Base-by-base conservation (phyloP, 2,329 filamentous ascomycete species). In the Aureobasidium zeae region DNA sequence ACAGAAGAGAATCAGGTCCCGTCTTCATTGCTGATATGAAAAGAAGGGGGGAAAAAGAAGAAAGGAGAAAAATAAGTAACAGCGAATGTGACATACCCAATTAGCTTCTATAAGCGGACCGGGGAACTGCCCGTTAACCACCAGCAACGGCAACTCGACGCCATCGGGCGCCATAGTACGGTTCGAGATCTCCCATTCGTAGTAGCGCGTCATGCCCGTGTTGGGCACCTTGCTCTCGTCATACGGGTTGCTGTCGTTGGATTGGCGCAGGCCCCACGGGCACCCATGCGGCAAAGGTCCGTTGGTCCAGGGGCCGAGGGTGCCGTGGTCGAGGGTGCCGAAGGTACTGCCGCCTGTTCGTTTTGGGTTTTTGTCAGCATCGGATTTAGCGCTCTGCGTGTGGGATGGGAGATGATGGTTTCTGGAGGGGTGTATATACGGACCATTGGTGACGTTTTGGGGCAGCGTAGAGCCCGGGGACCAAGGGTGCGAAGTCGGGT, bases 21-120 rank as follows among this genome's bases (percentile, higher is more conserved):
- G n/a, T n/a, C n/a, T n/a, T n/a, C n/a, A n/a, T n/a, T n/a, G n/a
- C n/a, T n/a, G n/a, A n/a, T n/a, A n/a, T n/a, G n/a, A n/a, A n/a
- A n/a, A n/a, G n/a, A n/a, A n/a, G n/a, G n/a, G n/a, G n/a, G n/a
- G n/a, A 26, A 2, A 33, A 5, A 12, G 15, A 32, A 16, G 33
- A 12, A 10, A 8, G 10, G 6, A 4, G 15, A 11, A 3, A 2
- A n/a, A 11, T 12, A 20, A 20, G 11, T 3, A 15, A 11, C 2
- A 32, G 10, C 2, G 16, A 11, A 3, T 19, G n/a, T 16, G 10
- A 15, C 38, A 13, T 26, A 42, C 38, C 50, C 55, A 59, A 39
- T 60, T 59, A 16, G 56, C 58, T 45, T 62, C 59, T 22, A 62
- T 57, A 4, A 54, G 33, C n/a, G 58, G 58, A 5, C 58, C 58